Percentiles rank a stretch among this genome's conserved stretches.
These are phyloP conservation scores for Salix koriyanagi DNA, from an alignment of 345 rosid genomes.

Conservation along the genomic window DNA sequence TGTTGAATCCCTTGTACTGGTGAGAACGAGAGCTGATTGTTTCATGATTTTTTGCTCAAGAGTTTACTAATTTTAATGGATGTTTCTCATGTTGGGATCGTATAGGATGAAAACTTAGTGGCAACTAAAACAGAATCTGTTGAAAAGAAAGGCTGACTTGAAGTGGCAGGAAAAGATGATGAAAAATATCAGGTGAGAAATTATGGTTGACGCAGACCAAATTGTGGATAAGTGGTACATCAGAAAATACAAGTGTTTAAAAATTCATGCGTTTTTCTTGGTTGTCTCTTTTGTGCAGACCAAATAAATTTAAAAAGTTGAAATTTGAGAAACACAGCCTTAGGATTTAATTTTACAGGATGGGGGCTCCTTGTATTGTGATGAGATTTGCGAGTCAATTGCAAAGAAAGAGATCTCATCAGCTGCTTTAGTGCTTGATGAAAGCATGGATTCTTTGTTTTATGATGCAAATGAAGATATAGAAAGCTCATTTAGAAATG, in stretches of 20 bases:
- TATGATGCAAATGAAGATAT: constrained; percentile 10
- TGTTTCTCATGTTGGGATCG: neutral
- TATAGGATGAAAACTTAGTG: constrained; percentile 6
- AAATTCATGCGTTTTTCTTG: neutral
- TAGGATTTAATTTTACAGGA: constrained; percentile 41
- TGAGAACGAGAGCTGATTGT: too few species aligned
- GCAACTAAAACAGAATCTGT: constrained; percentile 7
- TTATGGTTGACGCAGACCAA: neutral
- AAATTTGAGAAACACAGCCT: constrained; percentile 31
- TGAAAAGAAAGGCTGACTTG: neutral
- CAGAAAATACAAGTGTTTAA: neutral
- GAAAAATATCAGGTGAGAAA: neutral
- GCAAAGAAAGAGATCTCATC: constrained; percentile 27
- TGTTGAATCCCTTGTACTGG: too few species aligned
- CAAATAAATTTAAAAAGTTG: constrained; percentile 16
- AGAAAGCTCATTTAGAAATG: neutral
- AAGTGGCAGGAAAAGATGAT: too few species aligned
- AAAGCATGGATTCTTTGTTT: constrained; percentile 4
- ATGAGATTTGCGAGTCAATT: constrained; percentile 33
- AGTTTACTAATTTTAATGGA: too few species aligned
- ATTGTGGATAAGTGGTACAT: neutral
- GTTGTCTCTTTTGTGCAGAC: constrained; percentile 13
- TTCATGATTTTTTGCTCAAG: too few species aligned
- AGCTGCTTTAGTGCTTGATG: constrained; percentile 24
- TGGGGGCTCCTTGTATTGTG: constrained; percentile 29